Evolutionary conservation across 2,329 filamentous ascomycete genomes (phyloP), one percentile per base, ranked within the genome.

Genomic region (Xylariaceae sp.): DNA sequence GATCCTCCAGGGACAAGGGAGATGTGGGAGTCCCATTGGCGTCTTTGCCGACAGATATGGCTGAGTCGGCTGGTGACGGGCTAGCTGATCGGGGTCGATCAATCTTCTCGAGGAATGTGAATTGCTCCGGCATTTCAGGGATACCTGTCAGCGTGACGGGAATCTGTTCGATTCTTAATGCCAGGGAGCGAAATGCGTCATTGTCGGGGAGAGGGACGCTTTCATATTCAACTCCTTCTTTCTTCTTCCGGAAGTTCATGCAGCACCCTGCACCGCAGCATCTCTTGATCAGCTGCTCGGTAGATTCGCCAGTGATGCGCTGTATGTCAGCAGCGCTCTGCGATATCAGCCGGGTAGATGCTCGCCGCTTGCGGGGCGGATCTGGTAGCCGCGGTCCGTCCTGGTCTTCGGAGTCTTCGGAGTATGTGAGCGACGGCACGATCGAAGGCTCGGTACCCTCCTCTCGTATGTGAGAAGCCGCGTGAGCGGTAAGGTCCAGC

Each of bases 131-230:
- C 34, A 95, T 59, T 6, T 84, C 78, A 38, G 77, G 70, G 16
- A 89, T 66, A 51, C 79, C 81, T 28, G 81, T 87, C 45, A 97
- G 69, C 13, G 74, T 70, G 34, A 80, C 86, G 5, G 83, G 84
- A 37, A 97, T 78, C 21, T 81, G 74, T 41, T 80, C 79, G 44
- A 97, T 73, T 53, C 83, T 85, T 51, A 97, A 73, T 36, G 81
- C 72, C 34, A 98, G 73, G 44, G 83, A 86, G 40, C 78, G 74
- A 67, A 85, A 98, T 12, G 92, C 92, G 43, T 83, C 75, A 54
- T 94, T 97, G 60, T 92, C 80, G 1, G 90, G 89, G 2, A 78
- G 56, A 12, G 67, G 54, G 14, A 82, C 60, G 5, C 56, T 58
- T 53, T 81, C 76, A 41, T 71, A 77, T 28, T 73, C 63, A 31